These are phyloP conservation scores for Ascomycota sp. DNA, from an alignment of 2,329 filamentous ascomycete species.

Conservation along the genomic window DNA sequence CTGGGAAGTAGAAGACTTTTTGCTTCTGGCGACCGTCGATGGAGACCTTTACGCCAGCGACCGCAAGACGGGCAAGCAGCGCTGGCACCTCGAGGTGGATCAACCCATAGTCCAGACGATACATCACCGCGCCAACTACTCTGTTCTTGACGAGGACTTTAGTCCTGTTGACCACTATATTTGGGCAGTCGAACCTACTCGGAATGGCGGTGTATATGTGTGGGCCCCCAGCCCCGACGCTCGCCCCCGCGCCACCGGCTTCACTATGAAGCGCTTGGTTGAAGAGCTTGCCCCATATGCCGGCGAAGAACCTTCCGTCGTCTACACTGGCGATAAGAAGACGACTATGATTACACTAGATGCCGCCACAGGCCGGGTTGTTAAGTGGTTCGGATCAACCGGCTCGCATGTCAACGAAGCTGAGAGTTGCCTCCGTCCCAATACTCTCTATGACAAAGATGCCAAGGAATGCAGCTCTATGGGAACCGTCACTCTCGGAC, in stretches of 20 bases:
- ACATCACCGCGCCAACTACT: slow-evolving; percentile 54
- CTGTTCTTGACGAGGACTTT: slow-evolving; percentile 36
- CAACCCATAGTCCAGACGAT: slow-evolving; percentile 80
- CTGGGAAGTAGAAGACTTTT: slow-evolving; percentile 99
- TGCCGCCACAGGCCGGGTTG: slow-evolving; percentile 60
- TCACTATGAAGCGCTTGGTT: slow-evolving; percentile 74
- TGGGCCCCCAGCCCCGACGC: slow-evolving; percentile 46
- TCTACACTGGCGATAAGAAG: slow-evolving; percentile 83
- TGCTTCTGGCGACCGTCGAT: slow-evolving; percentile 98
- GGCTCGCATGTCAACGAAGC: slow-evolving; percentile 48
- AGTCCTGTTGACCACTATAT: slow-evolving; percentile 63
- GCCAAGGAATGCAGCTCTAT: slow-evolving; percentile 59
- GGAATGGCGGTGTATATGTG: slow-evolving; percentile 71
- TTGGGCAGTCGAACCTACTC: slow-evolving; percentile 86
- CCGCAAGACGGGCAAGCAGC: slow-evolving; percentile 62
- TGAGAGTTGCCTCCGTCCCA: slow-evolving; percentile 54
- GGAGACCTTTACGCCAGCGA: slow-evolving; percentile 86
- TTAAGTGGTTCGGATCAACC: slow-evolving; percentile 65
- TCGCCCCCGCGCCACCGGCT: slow-evolving; percentile 43
- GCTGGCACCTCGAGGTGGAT: slow-evolving; percentile 71
- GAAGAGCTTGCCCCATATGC: slow-evolving; percentile 63
- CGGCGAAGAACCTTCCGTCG: slow-evolving; percentile 53
- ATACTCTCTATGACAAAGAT: slow-evolving; percentile 43
- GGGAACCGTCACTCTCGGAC: slow-evolving; percentile 64
- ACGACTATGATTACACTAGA: slow-evolving; percentile 80